A percentile compares a stretch with the other conserved stretches of the same genome.
These are phyloP conservation scores for Rubia occidens DNA, from an alignment of 305 asterid species.

Conservation along the genomic window DNA sequence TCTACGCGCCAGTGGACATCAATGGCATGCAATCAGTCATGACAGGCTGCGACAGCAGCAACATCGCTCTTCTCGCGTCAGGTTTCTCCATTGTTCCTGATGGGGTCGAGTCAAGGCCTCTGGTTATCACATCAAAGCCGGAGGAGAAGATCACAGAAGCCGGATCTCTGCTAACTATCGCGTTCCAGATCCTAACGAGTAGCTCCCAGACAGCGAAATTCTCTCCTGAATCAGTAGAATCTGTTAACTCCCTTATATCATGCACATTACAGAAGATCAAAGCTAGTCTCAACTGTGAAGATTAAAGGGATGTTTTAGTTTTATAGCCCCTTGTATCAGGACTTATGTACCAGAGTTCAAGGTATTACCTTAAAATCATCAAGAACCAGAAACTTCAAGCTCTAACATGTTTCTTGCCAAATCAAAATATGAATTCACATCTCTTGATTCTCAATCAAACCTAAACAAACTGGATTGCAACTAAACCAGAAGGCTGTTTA, in stretches of 20 bases:
- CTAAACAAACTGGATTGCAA: no score
- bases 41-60: slow-evolving; percentile 77
- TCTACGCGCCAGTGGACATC: slow-evolving; percentile 62
- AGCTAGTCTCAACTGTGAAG: slow-evolving; percentile 63
- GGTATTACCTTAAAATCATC: background rate
- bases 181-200: slow-evolving; percentile 58
- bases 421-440: no score
- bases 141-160: slow-evolving; percentile 66
- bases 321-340: background rate
- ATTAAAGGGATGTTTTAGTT: slow-evolving; percentile 12
- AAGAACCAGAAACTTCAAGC: background rate
- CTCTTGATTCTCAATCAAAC: no score
- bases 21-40: slow-evolving; percentile 59
- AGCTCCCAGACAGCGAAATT: slow-evolving; percentile 42
- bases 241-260: slow-evolving; percentile 51
- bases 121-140: slow-evolving; percentile 47
- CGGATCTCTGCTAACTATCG: slow-evolving; percentile 67
- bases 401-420: background rate
- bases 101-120: slow-evolving; percentile 56
- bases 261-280: slow-evolving; percentile 60
- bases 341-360: background rate
- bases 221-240: slow-evolving; percentile 48
- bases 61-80: slow-evolving; percentile 49
- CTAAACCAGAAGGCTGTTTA: no score
- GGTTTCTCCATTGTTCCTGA: slow-evolving; percentile 84